These are phyloP conservation scores for Agrocybe chaxingu DNA, from an alignment of 768 basidiomycete species.

Conservation along the genomic window DNA sequence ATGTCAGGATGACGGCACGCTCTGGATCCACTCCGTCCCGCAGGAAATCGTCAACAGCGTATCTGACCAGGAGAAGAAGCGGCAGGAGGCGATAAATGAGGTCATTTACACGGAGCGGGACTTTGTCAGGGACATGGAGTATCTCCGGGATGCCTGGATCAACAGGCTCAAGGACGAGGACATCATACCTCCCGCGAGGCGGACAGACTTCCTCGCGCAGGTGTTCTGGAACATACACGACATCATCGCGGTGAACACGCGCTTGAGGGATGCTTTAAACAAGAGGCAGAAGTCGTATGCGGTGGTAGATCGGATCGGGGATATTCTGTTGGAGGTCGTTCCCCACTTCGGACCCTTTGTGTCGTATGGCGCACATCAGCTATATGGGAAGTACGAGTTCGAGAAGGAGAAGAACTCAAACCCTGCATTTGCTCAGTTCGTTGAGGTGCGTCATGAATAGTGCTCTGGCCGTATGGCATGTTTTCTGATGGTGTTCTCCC, in stretches of 20 bases:
- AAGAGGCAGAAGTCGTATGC: constrained; percentile 95
- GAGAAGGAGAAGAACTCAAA: constrained; percentile 97
- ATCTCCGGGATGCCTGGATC: constrained; percentile 94
- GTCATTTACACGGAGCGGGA: constrained; percentile 93
- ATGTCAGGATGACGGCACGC: constrained; percentile 52
- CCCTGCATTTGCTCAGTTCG: constrained; percentile 89
- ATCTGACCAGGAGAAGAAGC: constrained; percentile 88
- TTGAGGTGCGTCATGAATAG: constrained; percentile 63
- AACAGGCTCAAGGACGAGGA: constrained; percentile 74
- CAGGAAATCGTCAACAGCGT: constrained; percentile 92
- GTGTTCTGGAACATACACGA: constrained; percentile 99
- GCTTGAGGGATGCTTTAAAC: constrained; percentile 88
- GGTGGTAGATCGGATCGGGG: constrained; percentile 88
- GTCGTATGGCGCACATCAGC: constrained; percentile 91
- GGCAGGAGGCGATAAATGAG: constrained; percentile 98
- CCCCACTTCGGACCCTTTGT: constrained; percentile 92
- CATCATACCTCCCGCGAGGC: constrained; percentile 71
- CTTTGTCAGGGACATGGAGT: constrained; percentile 98
- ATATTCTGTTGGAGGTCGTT: constrained; percentile 83
- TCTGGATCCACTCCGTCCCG: constrained; percentile 97
- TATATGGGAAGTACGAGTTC: constrained; percentile 98
- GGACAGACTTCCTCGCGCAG: constrained; percentile 85
- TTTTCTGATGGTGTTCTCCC: background rate
- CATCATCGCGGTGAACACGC: constrained; percentile 87
- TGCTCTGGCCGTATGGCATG: background rate